Evolutionary conservation across 352 stramenopile genomes (phyloP).

Genomic region (Thalassiosira oceanica): DNA sequence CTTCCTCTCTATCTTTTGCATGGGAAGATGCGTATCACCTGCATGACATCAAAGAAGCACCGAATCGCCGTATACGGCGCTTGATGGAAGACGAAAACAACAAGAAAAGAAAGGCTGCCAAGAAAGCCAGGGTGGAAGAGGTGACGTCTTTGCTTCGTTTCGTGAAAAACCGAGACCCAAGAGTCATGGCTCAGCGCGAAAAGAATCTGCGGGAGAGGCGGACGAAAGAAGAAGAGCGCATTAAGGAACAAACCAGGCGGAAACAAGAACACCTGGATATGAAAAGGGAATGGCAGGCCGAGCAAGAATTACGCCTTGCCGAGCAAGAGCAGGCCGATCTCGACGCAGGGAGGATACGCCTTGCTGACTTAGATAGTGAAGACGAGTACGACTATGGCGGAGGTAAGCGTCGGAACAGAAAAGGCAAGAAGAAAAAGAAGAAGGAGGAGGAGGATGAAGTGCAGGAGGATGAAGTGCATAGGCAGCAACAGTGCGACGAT

Average conservation of each 20-base stretch:
- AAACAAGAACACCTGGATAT: conserved; percentile 48
- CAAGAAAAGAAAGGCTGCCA: conserved; percentile 77
- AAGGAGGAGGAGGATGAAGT: conserved; percentile 26
- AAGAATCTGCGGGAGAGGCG: conserved; percentile 64
- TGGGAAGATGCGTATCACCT: conserved; percentile 80
- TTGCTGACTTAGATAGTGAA: conserved; percentile 76
- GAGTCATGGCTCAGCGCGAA: conserved; percentile 65
- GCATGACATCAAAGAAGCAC: conserved; percentile 65
- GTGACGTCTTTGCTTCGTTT: conserved; percentile 81
- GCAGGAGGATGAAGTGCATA: conserved; percentile 13
- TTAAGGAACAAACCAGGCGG: conserved; percentile 49
- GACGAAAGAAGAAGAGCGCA: conserved; percentile 53
- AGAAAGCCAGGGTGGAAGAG: conserved; percentile 79
- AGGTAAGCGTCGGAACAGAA: conserved; percentile 51
- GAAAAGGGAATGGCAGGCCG: conserved; percentile 59
- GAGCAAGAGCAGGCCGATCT: conserved; percentile 70
- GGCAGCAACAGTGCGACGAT: conserved; percentile 4
- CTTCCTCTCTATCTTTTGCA: conserved; percentile 78
- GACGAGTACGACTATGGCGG: conserved; percentile 67
- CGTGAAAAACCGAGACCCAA: conserved; percentile 82
- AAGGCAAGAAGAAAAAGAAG: conserved; percentile 57
- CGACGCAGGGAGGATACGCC: conserved; percentile 60
- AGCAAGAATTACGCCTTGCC: conserved; percentile 48
- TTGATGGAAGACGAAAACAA: conserved; percentile 87
- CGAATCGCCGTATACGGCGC: conserved; percentile 74